Conservation (phyloP, 257 asterid species). For the Nicotiana paniculata region DNA sequence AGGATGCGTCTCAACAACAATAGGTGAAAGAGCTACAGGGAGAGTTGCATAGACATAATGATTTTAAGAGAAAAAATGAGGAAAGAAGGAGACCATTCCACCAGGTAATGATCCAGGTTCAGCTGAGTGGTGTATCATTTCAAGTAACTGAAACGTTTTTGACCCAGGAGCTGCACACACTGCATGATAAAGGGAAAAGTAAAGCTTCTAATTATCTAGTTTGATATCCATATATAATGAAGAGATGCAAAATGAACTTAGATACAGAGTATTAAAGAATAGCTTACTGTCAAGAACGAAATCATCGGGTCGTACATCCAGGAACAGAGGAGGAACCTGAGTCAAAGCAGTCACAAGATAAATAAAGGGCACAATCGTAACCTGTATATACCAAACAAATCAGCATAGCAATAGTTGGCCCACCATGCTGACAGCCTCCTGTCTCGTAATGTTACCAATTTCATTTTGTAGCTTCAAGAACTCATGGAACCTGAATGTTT, state of each 20-base stretch:
- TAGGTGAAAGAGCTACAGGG: neutral
- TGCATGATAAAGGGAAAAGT: constrained; percentile 36
- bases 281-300: constrained; percentile 96
- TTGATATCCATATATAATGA: neutral
- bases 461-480: constrained; percentile 92
- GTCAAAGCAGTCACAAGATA: constrained; percentile 18
- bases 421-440: constrained; percentile 99
- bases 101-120: constrained; percentile 74
- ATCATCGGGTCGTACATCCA: constrained; percentile 88
- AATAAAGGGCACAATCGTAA: neutral
- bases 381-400: constrained; percentile 8
- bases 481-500: constrained; percentile 78
- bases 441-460: constrained; percentile 94
- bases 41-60: constrained; percentile 14
- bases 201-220: constrained; percentile 11
- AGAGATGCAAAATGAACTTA: neutral
- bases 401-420: constrained; percentile 18
- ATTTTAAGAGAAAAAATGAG: neutral
- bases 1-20: neutral
- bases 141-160: constrained; percentile 93
- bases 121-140: constrained; percentile 77
- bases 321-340: constrained; percentile 98
- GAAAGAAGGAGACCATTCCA: constrained; percentile 60
- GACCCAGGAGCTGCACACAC: constrained; percentile 99
- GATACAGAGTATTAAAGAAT: neutral